These are phyloP conservation scores for Rhodamnia rubescens DNA, from an alignment of 345 rosid species.

Conservation along the genomic window DNA sequence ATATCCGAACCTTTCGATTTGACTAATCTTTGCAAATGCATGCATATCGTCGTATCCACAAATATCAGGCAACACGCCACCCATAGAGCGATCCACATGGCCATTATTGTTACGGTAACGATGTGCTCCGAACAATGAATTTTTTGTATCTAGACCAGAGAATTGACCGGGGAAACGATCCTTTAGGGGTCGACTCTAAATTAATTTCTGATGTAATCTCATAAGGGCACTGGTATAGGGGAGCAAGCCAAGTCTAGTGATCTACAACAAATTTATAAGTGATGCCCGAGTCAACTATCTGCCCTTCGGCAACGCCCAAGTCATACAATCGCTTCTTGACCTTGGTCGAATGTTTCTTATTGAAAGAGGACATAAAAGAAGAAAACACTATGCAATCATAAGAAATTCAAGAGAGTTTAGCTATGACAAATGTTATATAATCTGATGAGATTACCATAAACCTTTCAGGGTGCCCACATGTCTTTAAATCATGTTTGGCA, in stretches of 20 bases:
- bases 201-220: background rate
- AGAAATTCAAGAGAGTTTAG: background rate
- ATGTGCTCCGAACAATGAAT: background rate
- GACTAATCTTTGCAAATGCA: background rate
- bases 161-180: background rate
- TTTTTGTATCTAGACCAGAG: background rate
- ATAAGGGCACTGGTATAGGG: background rate
- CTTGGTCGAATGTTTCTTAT: background rate
- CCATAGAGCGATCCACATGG: background rate
- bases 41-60: background rate
- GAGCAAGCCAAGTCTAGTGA: background rate
- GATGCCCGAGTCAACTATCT: background rate
- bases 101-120: background rate
- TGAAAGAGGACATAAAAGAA: background rate
- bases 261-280: background rate
- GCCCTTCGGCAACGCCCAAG: background rate
- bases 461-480: background rate
- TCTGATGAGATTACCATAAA: background rate
- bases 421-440: background rate
- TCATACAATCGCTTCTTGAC: background rate
- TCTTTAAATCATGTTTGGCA: background rate
- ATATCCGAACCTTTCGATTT: background rate
- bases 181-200: background rate
- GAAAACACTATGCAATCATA: background rate
- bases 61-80: background rate